Base-by-base conservation (phyloP, 257 asterid genomes). In the Salvia rosmarinus region DNA sequence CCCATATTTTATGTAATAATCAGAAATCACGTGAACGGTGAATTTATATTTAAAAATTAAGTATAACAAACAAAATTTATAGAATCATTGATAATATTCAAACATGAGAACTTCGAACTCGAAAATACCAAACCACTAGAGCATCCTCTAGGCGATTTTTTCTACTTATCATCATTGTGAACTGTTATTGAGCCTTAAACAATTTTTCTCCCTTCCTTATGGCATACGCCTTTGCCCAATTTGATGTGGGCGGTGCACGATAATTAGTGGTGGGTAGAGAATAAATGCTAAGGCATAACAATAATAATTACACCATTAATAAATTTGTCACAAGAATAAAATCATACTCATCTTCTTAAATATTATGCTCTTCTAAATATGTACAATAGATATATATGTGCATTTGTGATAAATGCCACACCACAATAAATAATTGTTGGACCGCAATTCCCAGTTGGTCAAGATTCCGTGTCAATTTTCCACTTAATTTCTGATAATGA, bases 191-290 rank as follows among this genome's bases (percentile, higher is more conserved):
- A n/a, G n/a, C n/a, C n/a, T n/a, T n/a, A n/a, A n/a, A n/a, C n/a
- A n/a, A n/a, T n/a, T n/a, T n/a, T n/a, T 28, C 4, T 28, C 32
- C 32, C 32, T 28, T 28, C 5, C 9, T 47, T 47, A 9, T 21
- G 21, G 34, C 1, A 1, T 1, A 20, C 34, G 21, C 60, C 6
- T 55, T 55, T 55, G 19, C 4, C 1, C 10, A n/a, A 25, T 55
- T 55, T 55, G 63, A 35, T 40, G 64, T 9, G 13, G 80, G 64
- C 49, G 80, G 73, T 77, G 77, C 77, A 77, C 70, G 12, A 57
- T 66, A 50, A 46, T 50, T 50, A 19, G 13, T 49, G 67, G 78
- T 66, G 77, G 77, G 65, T 25, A 30, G 23, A 62, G 80, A 64
- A 76, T 70, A 69, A 50, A 75, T 75, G 75, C 75, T 9, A 37